These are phyloP conservation scores for Oryza longistaminata DNA, from an alignment of 176 grass and related monocot genomes.

Conservation along the genomic window DNA sequence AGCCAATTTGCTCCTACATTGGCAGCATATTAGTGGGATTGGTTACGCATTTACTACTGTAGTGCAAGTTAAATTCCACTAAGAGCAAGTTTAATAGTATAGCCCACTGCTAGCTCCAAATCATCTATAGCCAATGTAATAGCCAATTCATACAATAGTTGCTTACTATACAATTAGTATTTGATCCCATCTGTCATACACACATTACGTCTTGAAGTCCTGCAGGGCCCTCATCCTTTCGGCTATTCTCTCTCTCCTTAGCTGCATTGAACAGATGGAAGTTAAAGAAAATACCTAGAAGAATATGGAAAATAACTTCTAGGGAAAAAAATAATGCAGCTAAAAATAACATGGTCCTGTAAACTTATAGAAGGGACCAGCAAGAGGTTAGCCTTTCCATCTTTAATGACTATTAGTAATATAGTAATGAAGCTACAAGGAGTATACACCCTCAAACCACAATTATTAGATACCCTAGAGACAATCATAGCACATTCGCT, in stretches of 20 bases:
- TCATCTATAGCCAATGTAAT: too few species aligned
- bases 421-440: constrained; percentile 13
- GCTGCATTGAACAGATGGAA: constrained; percentile 40
- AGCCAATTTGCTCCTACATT: too few species aligned
- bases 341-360: not conserved
- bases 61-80: too few species aligned
- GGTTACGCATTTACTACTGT: too few species aligned
- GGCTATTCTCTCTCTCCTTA: constrained; percentile 91
- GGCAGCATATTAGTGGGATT: too few species aligned
- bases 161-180: too few species aligned
- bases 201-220: too few species aligned
- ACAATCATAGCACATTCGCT: constrained; percentile 33
- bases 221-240: constrained; percentile 93
- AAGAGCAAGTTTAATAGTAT: too few species aligned
- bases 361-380: not conserved
- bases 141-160: too few species aligned
- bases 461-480: constrained; percentile 24
- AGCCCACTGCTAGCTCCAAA: too few species aligned
- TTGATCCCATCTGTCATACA: too few species aligned
- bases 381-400: not conserved
- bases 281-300: not conserved
- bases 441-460: constrained; percentile 6
- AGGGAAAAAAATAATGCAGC: not conserved
- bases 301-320: not conserved
- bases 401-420: not conserved